Conservation (phyloP, 805 yeast species). For the Cyberlindnera mississippiensis region DNA sequence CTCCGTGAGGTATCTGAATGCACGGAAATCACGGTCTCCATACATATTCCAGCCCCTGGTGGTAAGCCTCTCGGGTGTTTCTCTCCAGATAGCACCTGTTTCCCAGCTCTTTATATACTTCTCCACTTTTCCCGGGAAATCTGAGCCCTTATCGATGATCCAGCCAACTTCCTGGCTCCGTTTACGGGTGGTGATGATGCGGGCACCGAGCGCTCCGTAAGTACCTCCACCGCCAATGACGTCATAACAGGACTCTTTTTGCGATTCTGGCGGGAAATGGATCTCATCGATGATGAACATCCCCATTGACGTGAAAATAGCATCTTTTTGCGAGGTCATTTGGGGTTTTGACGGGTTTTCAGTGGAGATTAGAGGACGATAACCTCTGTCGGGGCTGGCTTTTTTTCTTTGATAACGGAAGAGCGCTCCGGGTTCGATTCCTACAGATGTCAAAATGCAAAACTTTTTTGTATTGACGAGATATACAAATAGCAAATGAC, state of each 20-base stretch:
- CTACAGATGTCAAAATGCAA: too few species aligned
- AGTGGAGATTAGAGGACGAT: too few species aligned
- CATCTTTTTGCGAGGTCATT: neutral
- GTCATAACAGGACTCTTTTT: slow-evolving; percentile 36
- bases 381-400: too few species aligned
- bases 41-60: slow-evolving; percentile 82
- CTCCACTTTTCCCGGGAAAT: slow-evolving; percentile 55
- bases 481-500: too few species aligned
- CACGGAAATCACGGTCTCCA: slow-evolving; percentile 54
- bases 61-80: slow-evolving; percentile 51
- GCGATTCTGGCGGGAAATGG: slow-evolving; percentile 40
- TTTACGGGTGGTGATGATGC: slow-evolving; percentile 44
- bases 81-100: slow-evolving; percentile 54
- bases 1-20: slow-evolving; percentile 58
- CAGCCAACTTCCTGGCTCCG: slow-evolving; percentile 51
- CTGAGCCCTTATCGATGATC: slow-evolving; percentile 76
- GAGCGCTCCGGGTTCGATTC: too few species aligned
- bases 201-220: slow-evolving; percentile 71
- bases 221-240: slow-evolving; percentile 91
- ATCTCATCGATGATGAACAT: slow-evolving; percentile 91
- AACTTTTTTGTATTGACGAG: too few species aligned
- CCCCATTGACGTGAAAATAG: slow-evolving; percentile 64
- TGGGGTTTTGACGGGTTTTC: neutral
- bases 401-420: too few species aligned
- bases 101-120: slow-evolving; percentile 53